These are phyloP conservation scores for Penicillium brasilianum DNA, from an alignment of 2,329 filamentous ascomycete species.

Conservation along the genomic window DNA sequence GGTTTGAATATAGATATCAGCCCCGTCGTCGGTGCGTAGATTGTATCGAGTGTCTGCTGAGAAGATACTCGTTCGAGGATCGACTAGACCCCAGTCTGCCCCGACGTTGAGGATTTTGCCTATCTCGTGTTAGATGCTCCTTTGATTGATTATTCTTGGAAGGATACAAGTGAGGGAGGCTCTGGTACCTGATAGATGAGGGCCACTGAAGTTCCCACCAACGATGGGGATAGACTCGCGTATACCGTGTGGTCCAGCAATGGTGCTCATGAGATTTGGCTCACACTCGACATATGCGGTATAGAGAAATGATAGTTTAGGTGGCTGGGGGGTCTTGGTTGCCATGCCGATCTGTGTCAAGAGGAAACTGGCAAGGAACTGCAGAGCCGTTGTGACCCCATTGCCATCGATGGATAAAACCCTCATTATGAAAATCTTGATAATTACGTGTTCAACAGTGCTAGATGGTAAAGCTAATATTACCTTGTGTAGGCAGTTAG, in stretches of 20 bases:
- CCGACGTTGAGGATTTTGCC: slow-evolving; percentile 33
- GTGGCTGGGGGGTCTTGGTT: slow-evolving; percentile 15
- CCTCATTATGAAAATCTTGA: not conserved
- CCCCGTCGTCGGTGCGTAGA: slow-evolving; percentile 33
- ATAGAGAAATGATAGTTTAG: slow-evolving; percentile 31
- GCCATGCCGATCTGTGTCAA: not conserved
- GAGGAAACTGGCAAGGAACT: not conserved
- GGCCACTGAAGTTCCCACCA: slow-evolving; percentile 36
- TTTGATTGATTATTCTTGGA: too few species aligned
- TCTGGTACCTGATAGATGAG: slow-evolving; percentile 25
- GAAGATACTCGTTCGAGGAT: slow-evolving; percentile 33
- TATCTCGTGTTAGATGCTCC: not conserved
- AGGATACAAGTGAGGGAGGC: too few species aligned
- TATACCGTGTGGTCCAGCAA: slow-evolving; percentile 25
- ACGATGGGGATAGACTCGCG: slow-evolving; percentile 35
- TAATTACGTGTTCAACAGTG: not conserved
- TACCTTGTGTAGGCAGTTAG: not conserved
- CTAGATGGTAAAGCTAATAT: not conserved
- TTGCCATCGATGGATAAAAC: not conserved
- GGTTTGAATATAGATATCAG: slow-evolving; percentile 32
- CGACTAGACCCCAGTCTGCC: slow-evolving; percentile 34
- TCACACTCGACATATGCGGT: slow-evolving; percentile 32
- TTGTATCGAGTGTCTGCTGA: slow-evolving; percentile 37
- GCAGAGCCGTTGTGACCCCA: too few species aligned
- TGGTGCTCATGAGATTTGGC: slow-evolving; percentile 23